Conservation (phyloP, 192 early-diverging fungal species). For the Ambispora gerdemannii region DNA sequence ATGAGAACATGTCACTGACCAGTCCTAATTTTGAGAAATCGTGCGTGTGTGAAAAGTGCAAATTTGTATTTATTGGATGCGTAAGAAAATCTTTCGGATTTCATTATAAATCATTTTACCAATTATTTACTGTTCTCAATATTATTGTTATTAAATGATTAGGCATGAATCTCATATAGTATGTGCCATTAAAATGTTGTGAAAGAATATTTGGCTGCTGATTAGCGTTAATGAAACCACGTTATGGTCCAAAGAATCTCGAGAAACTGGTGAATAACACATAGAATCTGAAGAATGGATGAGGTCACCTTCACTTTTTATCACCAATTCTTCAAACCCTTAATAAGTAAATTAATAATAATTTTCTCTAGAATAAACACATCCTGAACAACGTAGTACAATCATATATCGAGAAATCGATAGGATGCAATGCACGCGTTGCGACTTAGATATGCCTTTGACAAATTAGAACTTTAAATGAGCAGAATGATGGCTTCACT, state of each 20-base stretch:
- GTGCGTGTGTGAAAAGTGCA: constrained; percentile 30
- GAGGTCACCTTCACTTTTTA: too few relatives aligned
- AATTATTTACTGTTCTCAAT: neutral
- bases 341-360: too few relatives aligned
- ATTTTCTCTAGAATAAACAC: too few relatives aligned
- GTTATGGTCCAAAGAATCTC: constrained; percentile 36
- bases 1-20: constrained; percentile 29
- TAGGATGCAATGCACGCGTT: constrained; percentile 35
- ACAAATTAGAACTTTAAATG: too few relatives aligned
- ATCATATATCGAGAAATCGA: constrained; percentile 31
- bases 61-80: constrained; percentile 35
- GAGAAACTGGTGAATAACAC: constrained; percentile 30
- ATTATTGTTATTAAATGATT: neutral
- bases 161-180: constrained; percentile 29
- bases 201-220: constrained; percentile 28
- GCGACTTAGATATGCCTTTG: too few relatives aligned
- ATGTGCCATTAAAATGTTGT: constrained; percentile 30
- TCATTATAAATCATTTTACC: neutral
- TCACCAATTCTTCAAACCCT: too few relatives aligned
- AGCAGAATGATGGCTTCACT: too few relatives aligned
- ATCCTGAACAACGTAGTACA: constrained; percentile 28
- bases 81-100: constrained; percentile 23
- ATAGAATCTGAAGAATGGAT: constrained; percentile 33
- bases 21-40: constrained; percentile 28
- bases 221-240: constrained; percentile 27